Evolutionary conservation across 257 asterid genomes (phyloP).

Genomic region (Schizonepeta tenuifolia): DNA sequence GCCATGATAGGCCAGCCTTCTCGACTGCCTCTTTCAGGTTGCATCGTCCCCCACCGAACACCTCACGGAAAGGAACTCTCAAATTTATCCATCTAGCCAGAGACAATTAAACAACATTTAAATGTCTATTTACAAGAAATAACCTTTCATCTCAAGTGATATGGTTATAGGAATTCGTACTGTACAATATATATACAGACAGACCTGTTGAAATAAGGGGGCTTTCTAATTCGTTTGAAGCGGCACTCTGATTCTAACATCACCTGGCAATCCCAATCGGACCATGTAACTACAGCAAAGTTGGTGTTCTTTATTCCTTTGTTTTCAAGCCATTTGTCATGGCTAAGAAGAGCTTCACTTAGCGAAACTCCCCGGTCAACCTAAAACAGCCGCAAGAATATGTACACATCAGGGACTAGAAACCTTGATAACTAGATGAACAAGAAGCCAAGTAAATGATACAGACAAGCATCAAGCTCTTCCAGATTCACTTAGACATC

Average conservation of each 20-base stretch:
- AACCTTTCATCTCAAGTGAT: neutral
- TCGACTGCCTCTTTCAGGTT: slow-evolving; percentile 75
- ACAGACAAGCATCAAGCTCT: slow-evolving; percentile 8
- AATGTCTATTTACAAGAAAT: neutral
- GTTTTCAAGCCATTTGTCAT: slow-evolving; percentile 80
- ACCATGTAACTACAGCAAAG: slow-evolving; percentile 87
- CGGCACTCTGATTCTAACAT: slow-evolving; percentile 89
- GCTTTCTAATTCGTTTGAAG: slow-evolving; percentile 64
- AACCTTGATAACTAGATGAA: neutral
- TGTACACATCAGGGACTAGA: neutral
- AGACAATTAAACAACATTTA: slow-evolving; percentile 28
- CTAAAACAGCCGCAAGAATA: slow-evolving; percentile 34
- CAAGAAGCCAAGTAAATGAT: slow-evolving; percentile 2
- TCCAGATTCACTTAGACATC: neutral
- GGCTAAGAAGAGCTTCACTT: slow-evolving; percentile 72
- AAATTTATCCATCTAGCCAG: slow-evolving; percentile 70
- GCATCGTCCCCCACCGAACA: slow-evolving; percentile 68
- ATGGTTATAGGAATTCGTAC: neutral
- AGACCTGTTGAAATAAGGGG: slow-evolving; percentile 69
- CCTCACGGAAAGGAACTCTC: slow-evolving; percentile 68
- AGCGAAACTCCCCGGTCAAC: slow-evolving; percentile 72
- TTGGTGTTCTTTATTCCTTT: slow-evolving; percentile 68
- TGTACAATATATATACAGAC: neutral
- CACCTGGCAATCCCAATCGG: slow-evolving; percentile 86
- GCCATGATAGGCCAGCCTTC: slow-evolving; percentile 73